Percentiles rank a stretch among this genome's conserved stretches.
These are phyloP conservation scores for Coleophoma crateriformis DNA, from an alignment of 2,329 filamentous ascomycete species.

Conservation along the genomic window DNA sequence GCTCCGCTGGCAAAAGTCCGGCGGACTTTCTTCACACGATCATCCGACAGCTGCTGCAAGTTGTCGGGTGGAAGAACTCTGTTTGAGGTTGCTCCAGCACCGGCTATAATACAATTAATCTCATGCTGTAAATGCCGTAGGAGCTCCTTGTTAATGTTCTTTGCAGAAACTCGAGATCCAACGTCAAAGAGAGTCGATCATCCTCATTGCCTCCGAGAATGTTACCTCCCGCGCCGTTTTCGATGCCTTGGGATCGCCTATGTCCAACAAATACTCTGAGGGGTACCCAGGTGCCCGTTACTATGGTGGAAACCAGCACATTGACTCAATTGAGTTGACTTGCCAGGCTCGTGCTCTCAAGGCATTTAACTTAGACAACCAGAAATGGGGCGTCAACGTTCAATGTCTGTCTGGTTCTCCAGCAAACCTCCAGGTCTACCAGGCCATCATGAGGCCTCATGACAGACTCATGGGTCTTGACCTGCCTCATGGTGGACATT, in stretches of 20 bases:
- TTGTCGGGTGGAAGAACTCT: too few relatives aligned
- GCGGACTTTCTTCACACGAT: too few relatives aligned
- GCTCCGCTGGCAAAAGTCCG: too few relatives aligned
- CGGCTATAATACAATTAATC: too few relatives aligned
- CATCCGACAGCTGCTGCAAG: too few relatives aligned
- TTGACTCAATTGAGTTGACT: constrained; percentile 89
- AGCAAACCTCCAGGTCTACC: constrained; percentile 97
- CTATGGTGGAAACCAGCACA: constrained; percentile 99
- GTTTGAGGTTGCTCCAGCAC: too few relatives aligned
- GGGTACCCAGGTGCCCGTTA: constrained; percentile 97
- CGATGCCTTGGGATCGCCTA: constrained; percentile 89
- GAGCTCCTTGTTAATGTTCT: not conserved
- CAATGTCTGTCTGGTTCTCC: constrained; percentile 90
- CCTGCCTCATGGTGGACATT: constrained; percentile 89
- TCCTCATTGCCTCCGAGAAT: constrained; percentile 98
- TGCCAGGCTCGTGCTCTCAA: constrained; percentile 92
- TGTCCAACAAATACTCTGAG: constrained; percentile 99
- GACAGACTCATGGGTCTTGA: constrained; percentile 97
- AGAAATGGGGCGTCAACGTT: constrained; percentile 98
- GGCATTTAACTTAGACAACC: constrained; percentile 79
- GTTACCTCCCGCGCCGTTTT: constrained; percentile 98
- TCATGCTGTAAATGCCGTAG: not conserved
- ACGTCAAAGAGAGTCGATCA: constrained; percentile 96
- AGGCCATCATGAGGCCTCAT: constrained; percentile 92
- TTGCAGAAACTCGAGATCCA: constrained; percentile 81